phyloP scores from a whole-genome alignment of 371 early-diverging fungal genomes.

The Funneliformis caledonium region DNA sequence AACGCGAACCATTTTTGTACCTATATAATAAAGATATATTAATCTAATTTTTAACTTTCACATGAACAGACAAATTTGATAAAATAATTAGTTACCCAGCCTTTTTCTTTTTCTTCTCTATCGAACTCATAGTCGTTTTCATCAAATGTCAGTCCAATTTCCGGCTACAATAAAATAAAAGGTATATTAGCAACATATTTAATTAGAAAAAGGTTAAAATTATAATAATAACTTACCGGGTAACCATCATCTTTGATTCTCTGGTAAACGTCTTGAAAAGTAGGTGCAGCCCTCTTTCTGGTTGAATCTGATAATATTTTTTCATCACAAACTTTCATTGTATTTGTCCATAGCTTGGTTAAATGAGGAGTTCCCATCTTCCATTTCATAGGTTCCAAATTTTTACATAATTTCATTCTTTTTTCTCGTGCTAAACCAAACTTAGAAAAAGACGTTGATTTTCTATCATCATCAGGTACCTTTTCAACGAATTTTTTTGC shows the following conservation, averaged over 20 bases:
- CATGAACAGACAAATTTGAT: not conserved
- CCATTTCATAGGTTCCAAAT: conserved; percentile 7
- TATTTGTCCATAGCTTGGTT: not conserved
- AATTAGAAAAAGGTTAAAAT: not conserved
- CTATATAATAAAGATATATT: not conserved
- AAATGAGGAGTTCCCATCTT: not conserved
- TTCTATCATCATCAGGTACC: not conserved
- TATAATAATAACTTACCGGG: not conserved
- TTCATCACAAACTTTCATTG: not conserved
- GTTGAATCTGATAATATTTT: not conserved
- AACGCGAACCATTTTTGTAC: conserved; percentile 12
- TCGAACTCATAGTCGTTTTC: not conserved
- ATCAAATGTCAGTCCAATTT: not conserved
- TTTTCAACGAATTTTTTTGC: not conserved
- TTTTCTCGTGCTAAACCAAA: not conserved
- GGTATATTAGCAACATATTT: not conserved
- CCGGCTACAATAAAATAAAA: not conserved
- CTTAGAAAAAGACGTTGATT: not conserved
- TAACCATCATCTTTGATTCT: not conserved
- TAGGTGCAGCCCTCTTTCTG: not conserved
- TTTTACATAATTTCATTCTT: not conserved
- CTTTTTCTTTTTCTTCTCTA: conserved; percentile 14
- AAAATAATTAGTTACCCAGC: conserved; percentile 14
- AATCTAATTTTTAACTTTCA: not conserved
- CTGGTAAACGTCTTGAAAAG: not conserved